Evolutionary conservation across 2,329 filamentous ascomycete genomes (phyloP), one percentile per base, ranked within the genome.

Genomic region (Clarireedia homoeocarpa): DNA sequence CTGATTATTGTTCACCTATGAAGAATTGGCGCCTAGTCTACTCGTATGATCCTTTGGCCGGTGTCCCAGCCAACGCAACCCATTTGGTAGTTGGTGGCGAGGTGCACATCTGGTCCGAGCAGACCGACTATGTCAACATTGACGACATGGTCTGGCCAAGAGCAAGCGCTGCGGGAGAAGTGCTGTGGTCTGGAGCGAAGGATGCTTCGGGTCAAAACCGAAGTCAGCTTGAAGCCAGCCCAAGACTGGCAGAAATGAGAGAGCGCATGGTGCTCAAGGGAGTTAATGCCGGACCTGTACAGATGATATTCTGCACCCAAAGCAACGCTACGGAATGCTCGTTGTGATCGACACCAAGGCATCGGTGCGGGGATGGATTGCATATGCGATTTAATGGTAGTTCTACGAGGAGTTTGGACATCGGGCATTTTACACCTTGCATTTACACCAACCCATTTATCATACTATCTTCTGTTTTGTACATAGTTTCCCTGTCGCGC

Each of bases 21-120:
- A 90, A 95, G 74, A 88, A 81, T 73, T 96, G 91, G 91, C 81
- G 83, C 6, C 75, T 89, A 27, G 79, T 92, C 57, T 95, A 95
- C 76, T 81, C 83, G 20, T 88, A 92, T 70, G 85, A 95, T 67
- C 90, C 90, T 0, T 74, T 84, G 3, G 76, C 73, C 2, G 81
- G 81, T 47, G 76, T 95, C 4, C 79, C 85, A 0, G 72, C 71
- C 9, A 76, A 83, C 26, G 71, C 82, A 45, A 80, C 82, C 26
- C 77, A 85, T 66, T 78, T 89, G 12, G 85, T 95, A 2, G 70
- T 94, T 7, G 91, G 91, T 46, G 91, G 89, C 26, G 91, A 95
- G 73, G 82, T 86, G 15, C 86, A 88, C 55, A 80, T 90, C 57
- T 96, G 89, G 89, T 81, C 80, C 61, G 91, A 95, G 68, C 80